Evolutionary conservation across 176 grass and related monocot species (phyloP).

Genomic region (Elymus sibiricus): DNA sequence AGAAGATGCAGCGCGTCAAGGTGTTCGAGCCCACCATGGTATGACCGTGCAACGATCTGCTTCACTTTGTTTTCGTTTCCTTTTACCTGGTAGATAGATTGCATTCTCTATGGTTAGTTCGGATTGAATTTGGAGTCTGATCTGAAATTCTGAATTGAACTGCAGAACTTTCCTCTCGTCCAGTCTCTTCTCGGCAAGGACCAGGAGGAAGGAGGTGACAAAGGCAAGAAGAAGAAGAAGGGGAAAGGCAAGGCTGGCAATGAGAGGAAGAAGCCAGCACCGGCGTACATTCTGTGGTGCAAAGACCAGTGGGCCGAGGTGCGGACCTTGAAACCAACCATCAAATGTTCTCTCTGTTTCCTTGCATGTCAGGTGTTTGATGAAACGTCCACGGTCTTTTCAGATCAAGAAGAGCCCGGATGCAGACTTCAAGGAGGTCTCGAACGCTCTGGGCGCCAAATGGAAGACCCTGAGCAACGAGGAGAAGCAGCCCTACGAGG

Average conservation of each 20-base stretch:
- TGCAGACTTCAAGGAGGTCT: constrained; percentile 73
- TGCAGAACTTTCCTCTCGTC: constrained; percentile 62
- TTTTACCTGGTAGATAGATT: neutral
- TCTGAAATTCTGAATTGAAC: neutral
- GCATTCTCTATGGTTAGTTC: rapidly evolving
- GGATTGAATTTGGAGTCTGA: neutral
- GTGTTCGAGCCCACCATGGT: constrained; percentile 98
- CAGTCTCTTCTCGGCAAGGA: constrained; percentile 62
- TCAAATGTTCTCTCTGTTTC: neutral
- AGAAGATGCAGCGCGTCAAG: constrained; percentile 80
- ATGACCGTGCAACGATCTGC: neutral
- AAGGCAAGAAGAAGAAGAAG: constrained; percentile 62
- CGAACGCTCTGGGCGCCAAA: constrained; percentile 60
- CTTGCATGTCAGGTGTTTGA: constrained; percentile 13
- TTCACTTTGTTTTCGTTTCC: neutral
- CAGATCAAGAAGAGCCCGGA: constrained; percentile 74
- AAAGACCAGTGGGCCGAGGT: constrained; percentile 90
- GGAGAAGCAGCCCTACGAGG: constrained; percentile 86
- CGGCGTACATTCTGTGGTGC: constrained; percentile 72
- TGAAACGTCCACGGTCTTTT: neutral
- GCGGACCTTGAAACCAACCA: neutral
- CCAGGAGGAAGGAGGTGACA: constrained; percentile 45
- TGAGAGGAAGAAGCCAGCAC: constrained; percentile 63
- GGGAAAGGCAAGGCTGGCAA: constrained; percentile 30
- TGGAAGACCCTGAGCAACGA: constrained; percentile 67